phyloP scores from a whole-genome alignment of 306 rosid species.

The Cicer pinnatifidum region DNA sequence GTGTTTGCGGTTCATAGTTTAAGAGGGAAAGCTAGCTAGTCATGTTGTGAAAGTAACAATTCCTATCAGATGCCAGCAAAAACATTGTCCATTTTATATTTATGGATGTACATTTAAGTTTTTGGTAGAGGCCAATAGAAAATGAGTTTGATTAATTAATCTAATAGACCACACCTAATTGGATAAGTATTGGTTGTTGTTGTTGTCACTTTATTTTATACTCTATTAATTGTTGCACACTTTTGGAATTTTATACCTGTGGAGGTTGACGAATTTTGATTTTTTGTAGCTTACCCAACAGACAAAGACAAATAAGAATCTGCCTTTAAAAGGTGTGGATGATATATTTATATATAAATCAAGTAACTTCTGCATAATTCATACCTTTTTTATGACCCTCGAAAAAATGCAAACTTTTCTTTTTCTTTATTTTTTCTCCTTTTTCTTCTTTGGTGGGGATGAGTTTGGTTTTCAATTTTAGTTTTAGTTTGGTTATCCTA shows the following conservation, averaged over 20 bases:
- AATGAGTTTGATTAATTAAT: slow-evolving; percentile 28
- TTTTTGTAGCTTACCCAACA: slow-evolving; percentile 40
- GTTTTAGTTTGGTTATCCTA: slow-evolving; percentile 4
- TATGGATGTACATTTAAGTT: slow-evolving; percentile 3
- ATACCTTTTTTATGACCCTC: background rate
- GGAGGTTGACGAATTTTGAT: slow-evolving; percentile 35
- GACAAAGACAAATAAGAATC: slow-evolving; percentile 46
- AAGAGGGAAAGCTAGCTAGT: background rate
- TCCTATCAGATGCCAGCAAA: slow-evolving; percentile 1
- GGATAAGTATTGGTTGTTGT: slow-evolving; percentile 36
- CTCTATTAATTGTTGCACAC: slow-evolving; percentile 35
- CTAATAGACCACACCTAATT: slow-evolving; percentile 29
- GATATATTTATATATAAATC: slow-evolving; percentile 7
- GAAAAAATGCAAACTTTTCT: background rate
- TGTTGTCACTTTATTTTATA: slow-evolving; percentile 23
- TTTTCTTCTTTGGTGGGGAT: background rate
- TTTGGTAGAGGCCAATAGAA: slow-evolving; percentile 30
- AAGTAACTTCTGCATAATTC: slow-evolving; percentile 25
- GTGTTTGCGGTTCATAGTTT: background rate
- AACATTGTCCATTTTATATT: slow-evolving; percentile 1
- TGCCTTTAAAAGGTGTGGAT: slow-evolving; percentile 39
- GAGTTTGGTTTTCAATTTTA: background rate
- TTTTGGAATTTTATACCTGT: slow-evolving; percentile 39
- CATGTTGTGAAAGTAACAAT: background rate
- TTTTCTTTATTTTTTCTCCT: slow-evolving; percentile 6